These are phyloP conservation scores for Gliomastix tumulicola DNA, from an alignment of 2,329 filamentous ascomycete genomes.

Conservation along the genomic window DNA sequence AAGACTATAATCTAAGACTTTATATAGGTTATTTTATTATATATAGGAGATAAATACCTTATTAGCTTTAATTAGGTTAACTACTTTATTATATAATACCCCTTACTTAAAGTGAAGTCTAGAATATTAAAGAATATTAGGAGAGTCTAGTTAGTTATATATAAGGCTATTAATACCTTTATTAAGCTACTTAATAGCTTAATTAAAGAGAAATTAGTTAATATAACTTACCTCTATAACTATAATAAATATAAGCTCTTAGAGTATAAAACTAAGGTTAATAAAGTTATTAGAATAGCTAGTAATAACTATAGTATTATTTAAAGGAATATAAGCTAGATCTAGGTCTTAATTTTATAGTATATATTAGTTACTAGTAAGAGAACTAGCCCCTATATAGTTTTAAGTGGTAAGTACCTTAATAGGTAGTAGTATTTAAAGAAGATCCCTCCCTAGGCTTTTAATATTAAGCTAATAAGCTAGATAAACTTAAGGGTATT, in stretches of 20 bases:
- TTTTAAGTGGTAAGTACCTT: too few relatives aligned
- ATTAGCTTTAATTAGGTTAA: not conserved
- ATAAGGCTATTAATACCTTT: slow-evolving; percentile 1
- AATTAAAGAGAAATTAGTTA: not conserved
- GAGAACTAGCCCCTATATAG: too few relatives aligned
- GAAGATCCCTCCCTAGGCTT: too few relatives aligned
- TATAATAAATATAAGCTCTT: not conserved
- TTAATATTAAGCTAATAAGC: too few relatives aligned
- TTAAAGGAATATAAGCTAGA: too few relatives aligned
- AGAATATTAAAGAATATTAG: not conserved
- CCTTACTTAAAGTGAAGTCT: not conserved
- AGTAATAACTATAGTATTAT: too few relatives aligned
- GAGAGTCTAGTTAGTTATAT: not conserved
- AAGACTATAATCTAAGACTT: not conserved
- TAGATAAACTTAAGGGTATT: too few relatives aligned
- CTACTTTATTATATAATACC: not conserved
- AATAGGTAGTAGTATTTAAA: too few relatives aligned
- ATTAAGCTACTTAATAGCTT: slow-evolving; percentile 1
- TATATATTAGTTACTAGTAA: too few relatives aligned
- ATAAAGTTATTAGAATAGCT: not conserved
- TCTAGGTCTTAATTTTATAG: too few relatives aligned
- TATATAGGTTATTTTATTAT: not conserved
- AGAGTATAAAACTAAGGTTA: not conserved
- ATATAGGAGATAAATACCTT: not conserved
- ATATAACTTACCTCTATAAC: not conserved